These are phyloP conservation scores for Microcyclosporella mali DNA, from an alignment of 2,329 filamentous ascomycete species.

Conservation along the genomic window DNA sequence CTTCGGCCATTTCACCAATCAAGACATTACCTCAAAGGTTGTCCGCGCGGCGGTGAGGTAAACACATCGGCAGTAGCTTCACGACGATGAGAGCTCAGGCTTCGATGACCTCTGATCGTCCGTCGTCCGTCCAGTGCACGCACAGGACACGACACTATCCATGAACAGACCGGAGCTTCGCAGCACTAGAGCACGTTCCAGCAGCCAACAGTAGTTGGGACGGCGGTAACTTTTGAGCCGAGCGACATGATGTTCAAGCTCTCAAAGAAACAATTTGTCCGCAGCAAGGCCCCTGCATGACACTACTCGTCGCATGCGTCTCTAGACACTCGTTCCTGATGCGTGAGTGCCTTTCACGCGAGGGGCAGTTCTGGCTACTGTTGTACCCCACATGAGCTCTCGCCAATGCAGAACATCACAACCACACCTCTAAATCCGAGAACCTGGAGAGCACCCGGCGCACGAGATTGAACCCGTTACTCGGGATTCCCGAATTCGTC, in stretches of 20 bases:
- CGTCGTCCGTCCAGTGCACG: no score
- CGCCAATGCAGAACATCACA: not conserved
- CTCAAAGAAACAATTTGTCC: not conserved
- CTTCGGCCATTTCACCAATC: not conserved
- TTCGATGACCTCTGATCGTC: no score
- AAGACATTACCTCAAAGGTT: not conserved
- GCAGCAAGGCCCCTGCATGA: not conserved
- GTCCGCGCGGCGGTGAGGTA: no score
- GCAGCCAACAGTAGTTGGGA: not conserved
- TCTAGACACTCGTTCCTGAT: slow-evolving; percentile 1
- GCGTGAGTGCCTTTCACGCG: not conserved
- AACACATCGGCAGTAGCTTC: no score
- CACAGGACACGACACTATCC: no score
- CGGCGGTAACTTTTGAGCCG: not conserved
- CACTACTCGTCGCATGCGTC: not conserved
- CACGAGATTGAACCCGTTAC: not conserved
- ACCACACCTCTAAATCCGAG: not conserved
- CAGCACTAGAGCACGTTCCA: no score
- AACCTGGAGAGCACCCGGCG: not conserved
- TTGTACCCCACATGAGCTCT: no score
- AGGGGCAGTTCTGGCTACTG: slow-evolving; percentile 1
- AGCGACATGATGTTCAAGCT: not conserved
- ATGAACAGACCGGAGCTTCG: no score
- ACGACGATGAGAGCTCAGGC: no score
- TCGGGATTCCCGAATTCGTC: not conserved